Evolutionary conservation across 2,329 filamentous ascomycete species (phyloP), one percentile per base, ranked within the genome.

Genomic region (Plectosphaerella cucumerina): DNA sequence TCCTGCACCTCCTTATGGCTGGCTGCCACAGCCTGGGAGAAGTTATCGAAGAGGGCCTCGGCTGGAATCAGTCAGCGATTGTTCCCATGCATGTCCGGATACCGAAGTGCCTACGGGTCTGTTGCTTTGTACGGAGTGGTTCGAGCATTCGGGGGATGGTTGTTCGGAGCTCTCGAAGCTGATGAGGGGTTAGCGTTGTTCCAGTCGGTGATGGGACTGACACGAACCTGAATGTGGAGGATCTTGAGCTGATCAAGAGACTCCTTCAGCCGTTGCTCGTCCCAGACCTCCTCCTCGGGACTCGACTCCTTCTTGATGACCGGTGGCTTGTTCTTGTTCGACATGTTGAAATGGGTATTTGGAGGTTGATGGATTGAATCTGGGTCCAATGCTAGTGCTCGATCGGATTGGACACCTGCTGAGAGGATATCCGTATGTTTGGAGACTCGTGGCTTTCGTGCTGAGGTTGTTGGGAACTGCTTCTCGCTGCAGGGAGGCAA

Each of bases 1-100:
- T 78, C 72, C 21, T 73, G 70, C 35, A 86, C 70, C 59, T 84
- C 78, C 47, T 68, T 65, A 39, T 72, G 72, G 1, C 78, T 77
- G 11, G 69, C 66, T 11, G 63, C 65, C 6, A 81, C 67, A 1
- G 80, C 71, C 52, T 73, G 70, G 44, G 72, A 70, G 55, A 82
- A 78, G 20, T 70, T 66, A 12, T 65, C 59, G 58, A 76, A 79
- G 47, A 80, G 52, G 2, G 61, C 67, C 50, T 82, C 74, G 33
- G 80, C 82, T 85, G 51, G 44, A 44, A 9, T 20, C 12, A 23
- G 44, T 46, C 43, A 44, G 31, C 15, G 22, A 6, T 5, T 4
- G 6, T 18, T 17, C 35, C 14, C 6, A 14, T 6, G 35, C 14
- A 37, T 20, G 39, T 3, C 5, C 11, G n/a, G 39, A 17, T 11